These are phyloP conservation scores for Apiospora hydei DNA, from an alignment of 2,329 filamentous ascomycete genomes.

Conservation along the genomic window DNA sequence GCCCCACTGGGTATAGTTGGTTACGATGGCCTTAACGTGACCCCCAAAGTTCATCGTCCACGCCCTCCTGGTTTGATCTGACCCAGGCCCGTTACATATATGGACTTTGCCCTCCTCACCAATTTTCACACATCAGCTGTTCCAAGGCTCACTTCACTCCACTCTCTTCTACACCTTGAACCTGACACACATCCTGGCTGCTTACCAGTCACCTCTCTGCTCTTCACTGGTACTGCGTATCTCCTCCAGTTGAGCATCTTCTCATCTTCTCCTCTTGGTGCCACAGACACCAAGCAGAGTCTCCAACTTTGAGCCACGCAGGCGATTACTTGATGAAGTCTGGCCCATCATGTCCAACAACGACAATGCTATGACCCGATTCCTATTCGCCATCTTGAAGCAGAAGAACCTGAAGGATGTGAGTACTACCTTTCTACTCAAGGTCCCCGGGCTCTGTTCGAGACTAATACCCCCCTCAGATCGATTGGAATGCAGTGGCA, in stretches of 20 bases:
- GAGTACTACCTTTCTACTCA: slow-evolving; percentile 41
- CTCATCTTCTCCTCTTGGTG: slow-evolving; percentile 37
- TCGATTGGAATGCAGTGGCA: slow-evolving; percentile 66
- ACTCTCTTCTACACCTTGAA: slow-evolving; percentile 41
- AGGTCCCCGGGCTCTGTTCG: slow-evolving; percentile 1
- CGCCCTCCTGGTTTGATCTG: slow-evolving; percentile 38
- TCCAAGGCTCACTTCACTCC: slow-evolving; percentile 49
- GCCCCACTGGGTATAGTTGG: slow-evolving; percentile 15
- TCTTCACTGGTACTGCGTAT: slow-evolving; percentile 33
- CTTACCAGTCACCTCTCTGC: slow-evolving; percentile 33
- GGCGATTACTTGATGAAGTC: background rate
- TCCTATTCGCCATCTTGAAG: slow-evolving; percentile 65
- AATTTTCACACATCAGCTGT: slow-evolving; percentile 45
- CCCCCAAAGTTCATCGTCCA: slow-evolving; percentile 35
- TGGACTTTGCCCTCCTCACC: slow-evolving; percentile 48
- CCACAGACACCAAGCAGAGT: background rate
- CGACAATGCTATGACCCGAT: slow-evolving; percentile 64
- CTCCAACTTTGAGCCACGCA: background rate
- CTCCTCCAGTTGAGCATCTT: background rate
- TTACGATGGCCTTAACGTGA: slow-evolving; percentile 39
- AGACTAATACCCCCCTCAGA: slow-evolving; percentile 48
- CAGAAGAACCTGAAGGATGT: slow-evolving; percentile 69
- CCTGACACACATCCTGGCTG: slow-evolving; percentile 33
- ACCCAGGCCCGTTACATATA: slow-evolving; percentile 45
- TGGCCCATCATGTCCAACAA: slow-evolving; percentile 58